Evolutionary conservation across 2,329 filamentous ascomycete genomes (phyloP), one percentile per base, ranked within the genome.

Genomic region (Penicillium expansum): DNA sequence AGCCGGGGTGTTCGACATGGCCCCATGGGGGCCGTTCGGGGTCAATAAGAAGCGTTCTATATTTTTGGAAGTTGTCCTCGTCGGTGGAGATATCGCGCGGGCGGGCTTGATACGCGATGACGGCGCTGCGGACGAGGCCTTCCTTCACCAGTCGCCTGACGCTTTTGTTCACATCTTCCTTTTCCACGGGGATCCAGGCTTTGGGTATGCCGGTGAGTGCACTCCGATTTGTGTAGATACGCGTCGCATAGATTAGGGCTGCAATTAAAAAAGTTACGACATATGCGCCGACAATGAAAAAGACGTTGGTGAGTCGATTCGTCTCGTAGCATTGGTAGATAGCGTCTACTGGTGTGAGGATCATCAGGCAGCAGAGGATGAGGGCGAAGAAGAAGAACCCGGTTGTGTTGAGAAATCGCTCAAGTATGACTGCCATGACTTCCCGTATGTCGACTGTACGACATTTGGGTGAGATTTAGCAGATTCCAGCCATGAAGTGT

Each of bases 221-320:
- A 44, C 83, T 89, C 60, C 90, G 86, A 68, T 91, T 95, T 52
- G 93, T 90, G 75, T 93, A 97, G 20, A 97, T 83, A n/a, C 94
- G 83, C 52, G 86, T 85, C 54, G 87, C 83, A 73, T 96, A 97
- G 67, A 97, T 84, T 66, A 96, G 85, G 43, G 85, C 74, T 42
- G 91, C 83, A 52, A 92, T 76, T 44, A 90, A 60, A 44, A 88
- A 79, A 14, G 91, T 91, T 47, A 91, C 77, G 55, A 92, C 76
- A 71, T 95, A 95, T 67, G 84, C 83, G 57, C 89, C 86, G 52
- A 85, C 84, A 64, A 97, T 84, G 69, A 94, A 87, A 77, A 94
- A 89, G 68, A 95, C 85, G 73, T 96, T 94, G 73, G 90, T 90
- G 49, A 86, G 79, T 65, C 91, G 87, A 50, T 77, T 62, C 56